Evolutionary conservation across 306 rosid genomes (phyloP).

Genomic region (Trifolium repens): DNA sequence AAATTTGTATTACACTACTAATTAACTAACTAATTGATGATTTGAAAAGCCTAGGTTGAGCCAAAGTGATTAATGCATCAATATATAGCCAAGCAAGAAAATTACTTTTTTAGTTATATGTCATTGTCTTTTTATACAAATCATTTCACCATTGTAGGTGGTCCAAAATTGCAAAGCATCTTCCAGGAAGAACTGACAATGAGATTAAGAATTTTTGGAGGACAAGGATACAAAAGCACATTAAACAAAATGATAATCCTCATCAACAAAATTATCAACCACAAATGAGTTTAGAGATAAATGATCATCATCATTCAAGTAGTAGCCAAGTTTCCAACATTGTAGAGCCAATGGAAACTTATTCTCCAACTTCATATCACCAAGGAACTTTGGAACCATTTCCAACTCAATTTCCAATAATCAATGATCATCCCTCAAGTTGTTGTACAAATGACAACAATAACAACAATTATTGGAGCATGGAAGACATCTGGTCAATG

Average conservation of each 20-base stretch:
- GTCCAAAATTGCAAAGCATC: slow-evolving; percentile 95
- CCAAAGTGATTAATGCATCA: background rate
- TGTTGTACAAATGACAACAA: slow-evolving; percentile 45
- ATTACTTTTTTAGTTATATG: slow-evolving; percentile 23
- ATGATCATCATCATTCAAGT: slow-evolving; percentile 49
- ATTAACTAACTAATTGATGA: background rate
- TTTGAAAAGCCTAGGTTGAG: background rate
- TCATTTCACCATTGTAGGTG: slow-evolving; percentile 59
- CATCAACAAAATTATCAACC: slow-evolving; percentile 41
- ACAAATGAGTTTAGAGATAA: slow-evolving; percentile 45
- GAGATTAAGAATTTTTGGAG: slow-evolving; percentile 98
- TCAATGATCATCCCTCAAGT: slow-evolving; percentile 45
- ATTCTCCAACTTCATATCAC: slow-evolving; percentile 40
- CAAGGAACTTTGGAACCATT: slow-evolving; percentile 50
- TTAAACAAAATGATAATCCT: slow-evolving; percentile 67
- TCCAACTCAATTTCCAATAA: slow-evolving; percentile 41
- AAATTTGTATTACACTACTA: background rate
- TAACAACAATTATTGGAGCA: slow-evolving; percentile 71
- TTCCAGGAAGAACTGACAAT: slow-evolving; percentile 95
- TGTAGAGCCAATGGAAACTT: slow-evolving; percentile 56
- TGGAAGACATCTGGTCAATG: slow-evolving; percentile 97
- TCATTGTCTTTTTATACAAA: slow-evolving; percentile 27
- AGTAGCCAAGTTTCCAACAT: slow-evolving; percentile 52
- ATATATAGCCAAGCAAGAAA: slow-evolving; percentile 9
- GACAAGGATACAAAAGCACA: slow-evolving; percentile 92